A percentile compares a stretch with the other conserved stretches of the same genome.
Evolutionary conservation across 768 basidiomycete genomes (phyloP).

Genomic region (Podaxis sp.): DNA sequence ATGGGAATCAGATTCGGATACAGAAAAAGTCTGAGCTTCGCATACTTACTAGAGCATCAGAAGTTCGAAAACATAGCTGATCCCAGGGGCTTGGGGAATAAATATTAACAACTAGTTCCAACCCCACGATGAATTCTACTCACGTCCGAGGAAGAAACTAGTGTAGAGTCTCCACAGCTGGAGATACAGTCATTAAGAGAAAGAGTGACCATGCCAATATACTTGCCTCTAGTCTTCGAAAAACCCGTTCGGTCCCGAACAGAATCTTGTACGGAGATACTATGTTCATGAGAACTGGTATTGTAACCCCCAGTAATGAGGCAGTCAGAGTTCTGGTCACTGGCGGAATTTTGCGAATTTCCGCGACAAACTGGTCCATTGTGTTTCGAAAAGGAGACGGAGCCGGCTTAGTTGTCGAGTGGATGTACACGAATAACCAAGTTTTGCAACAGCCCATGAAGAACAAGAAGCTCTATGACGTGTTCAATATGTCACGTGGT

Average conservation of each 20-base stretch:
- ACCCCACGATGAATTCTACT: neutral
- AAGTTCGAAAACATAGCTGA: constrained; percentile 49
- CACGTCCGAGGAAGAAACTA: constrained; percentile 68
- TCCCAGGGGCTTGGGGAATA: constrained; percentile 8
- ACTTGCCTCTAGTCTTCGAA: constrained; percentile 53
- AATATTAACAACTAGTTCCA: neutral
- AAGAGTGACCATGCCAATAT: neutral
- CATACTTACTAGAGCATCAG: constrained; percentile 67
- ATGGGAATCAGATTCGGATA: neutral
- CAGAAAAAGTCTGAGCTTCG: neutral
- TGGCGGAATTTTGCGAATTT: constrained; percentile 80
- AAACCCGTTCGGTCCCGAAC: constrained; percentile 49
- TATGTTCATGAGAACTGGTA: constrained; percentile 55
- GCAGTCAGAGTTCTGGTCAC: constrained; percentile 72
- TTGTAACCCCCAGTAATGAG: constrained; percentile 60
- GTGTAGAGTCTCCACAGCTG: constrained; percentile 76
- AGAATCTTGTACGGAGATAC: constrained; percentile 53
- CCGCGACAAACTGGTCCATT: constrained; percentile 52
- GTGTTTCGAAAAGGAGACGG: neutral
- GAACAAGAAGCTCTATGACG: too few relatives aligned
- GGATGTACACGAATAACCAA: neutral
- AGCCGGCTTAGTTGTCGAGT: neutral
- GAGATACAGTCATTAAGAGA: neutral
- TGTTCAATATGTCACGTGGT: too few relatives aligned
- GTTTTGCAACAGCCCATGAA: too few relatives aligned